Evolutionary conservation across 441 rosid species (phyloP).

Genomic region (Manihot esculenta): DNA sequence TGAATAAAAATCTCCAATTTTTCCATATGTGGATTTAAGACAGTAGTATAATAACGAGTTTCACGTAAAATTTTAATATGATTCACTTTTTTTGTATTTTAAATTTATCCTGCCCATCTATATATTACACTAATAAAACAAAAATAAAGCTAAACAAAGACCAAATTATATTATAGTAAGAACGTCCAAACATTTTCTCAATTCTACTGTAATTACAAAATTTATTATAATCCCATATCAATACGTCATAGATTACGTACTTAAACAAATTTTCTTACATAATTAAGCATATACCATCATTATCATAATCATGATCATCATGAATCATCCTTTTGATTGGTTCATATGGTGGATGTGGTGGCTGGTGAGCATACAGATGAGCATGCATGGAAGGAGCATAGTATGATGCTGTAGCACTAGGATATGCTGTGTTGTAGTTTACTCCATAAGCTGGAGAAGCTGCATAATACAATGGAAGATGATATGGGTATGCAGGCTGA

Average conservation of each 20-base stretch:
- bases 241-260: background rate
- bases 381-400: conserved; percentile 32
- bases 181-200: background rate
- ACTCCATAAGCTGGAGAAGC: conserved; percentile 41
- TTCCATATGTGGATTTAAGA: too few species aligned
- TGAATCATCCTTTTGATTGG: conserved; percentile 17
- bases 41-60: too few species aligned
- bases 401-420: conserved; percentile 29
- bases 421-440: conserved; percentile 40
- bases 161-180: background rate
- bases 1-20: too few species aligned
- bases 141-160: background rate
- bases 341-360: conserved; percentile 33
- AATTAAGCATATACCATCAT: conserved; percentile 38
- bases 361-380: conserved; percentile 24
- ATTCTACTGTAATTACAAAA: conserved; percentile 14
- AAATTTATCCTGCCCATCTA: too few species aligned
- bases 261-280: conserved; percentile 32
- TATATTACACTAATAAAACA: too few species aligned
- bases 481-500: conserved; percentile 22
- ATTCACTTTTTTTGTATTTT: too few species aligned
- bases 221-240: background rate
- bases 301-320: conserved; percentile 8
- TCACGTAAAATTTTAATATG: too few species aligned
- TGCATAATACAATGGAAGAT: conserved; percentile 27